phyloP scores from a whole-genome alignment of 805 yeast genomes.

The Metschnikowia baotianmanensis region DNA sequence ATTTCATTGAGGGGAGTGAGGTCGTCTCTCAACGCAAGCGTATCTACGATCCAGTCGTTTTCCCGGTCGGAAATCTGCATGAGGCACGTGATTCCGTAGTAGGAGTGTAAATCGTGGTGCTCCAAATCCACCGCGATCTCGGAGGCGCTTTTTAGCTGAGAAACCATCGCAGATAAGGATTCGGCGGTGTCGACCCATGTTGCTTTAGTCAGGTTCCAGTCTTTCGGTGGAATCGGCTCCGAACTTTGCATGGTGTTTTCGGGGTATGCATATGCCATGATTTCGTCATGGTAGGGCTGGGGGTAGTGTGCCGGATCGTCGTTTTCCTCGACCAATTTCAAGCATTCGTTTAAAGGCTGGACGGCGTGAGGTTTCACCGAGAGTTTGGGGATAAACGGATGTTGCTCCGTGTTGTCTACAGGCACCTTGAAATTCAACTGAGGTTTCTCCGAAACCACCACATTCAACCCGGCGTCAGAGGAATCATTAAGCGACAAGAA shows the following conservation, averaged over 20 bases:
- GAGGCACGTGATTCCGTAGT: slow-evolving; percentile 84
- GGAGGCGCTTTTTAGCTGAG: slow-evolving; percentile 44
- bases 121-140: slow-evolving; percentile 93
- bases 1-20: slow-evolving; percentile 64
- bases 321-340: slow-evolving; percentile 15
- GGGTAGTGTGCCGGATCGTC: slow-evolving; percentile 34
- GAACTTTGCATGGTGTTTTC: slow-evolving; percentile 39
- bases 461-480: slow-evolving; percentile 2
- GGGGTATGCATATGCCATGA: slow-evolving; percentile 68
- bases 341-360: slow-evolving; percentile 51
- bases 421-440: slow-evolving; percentile 56
- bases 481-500: slow-evolving; percentile 9
- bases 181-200: slow-evolving; percentile 68
- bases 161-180: slow-evolving; percentile 52
- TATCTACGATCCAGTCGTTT: slow-evolving; percentile 86
- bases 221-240: slow-evolving; percentile 50
- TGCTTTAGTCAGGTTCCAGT: slow-evolving; percentile 66
- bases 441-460: slow-evolving; percentile 49
- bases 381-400: slow-evolving; percentile 77
- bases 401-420: slow-evolving; percentile 64
- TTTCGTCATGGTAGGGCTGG: slow-evolving; percentile 83
- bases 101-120: slow-evolving; percentile 90
- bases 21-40: slow-evolving; percentile 74
- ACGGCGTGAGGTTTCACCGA: slow-evolving; percentile 70
- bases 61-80: slow-evolving; percentile 87